A percentile compares a stretch with the other conserved stretches of the same genome.
These are phyloP conservation scores for Microglena sp. DNA, from an alignment of 139 green algal genomes.

Conservation along the genomic window DNA sequence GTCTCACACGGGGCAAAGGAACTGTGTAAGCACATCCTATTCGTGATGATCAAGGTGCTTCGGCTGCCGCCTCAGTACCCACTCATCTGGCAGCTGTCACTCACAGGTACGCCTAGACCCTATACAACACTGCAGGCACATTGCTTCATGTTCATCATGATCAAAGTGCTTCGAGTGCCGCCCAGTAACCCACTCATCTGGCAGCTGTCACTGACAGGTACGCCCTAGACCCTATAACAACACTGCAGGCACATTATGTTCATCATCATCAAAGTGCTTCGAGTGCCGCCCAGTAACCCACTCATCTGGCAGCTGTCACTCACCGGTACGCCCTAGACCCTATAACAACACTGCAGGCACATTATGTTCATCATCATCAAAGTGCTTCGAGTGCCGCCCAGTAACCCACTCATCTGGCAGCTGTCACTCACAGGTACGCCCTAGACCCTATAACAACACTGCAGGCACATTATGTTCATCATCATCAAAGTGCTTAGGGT, in stretches of 20 bases:
- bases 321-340: conserved; percentile 13
- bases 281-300: conserved; percentile 40
- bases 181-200: conserved; percentile 48
- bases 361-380: too few species aligned
- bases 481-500: too few species aligned
- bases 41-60: conserved; percentile 55
- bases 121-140: too few species aligned
- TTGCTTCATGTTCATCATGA: conserved; percentile 56
- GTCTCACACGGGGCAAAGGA: too few species aligned
- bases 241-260: too few species aligned
- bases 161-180: conserved; percentile 51
- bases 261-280: conserved; percentile 47
- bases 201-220: conserved; percentile 51
- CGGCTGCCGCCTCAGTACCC: conserved; percentile 39
- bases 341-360: too few species aligned
- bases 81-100: conserved; percentile 49
- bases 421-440: conserved; percentile 36
- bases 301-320: conserved; percentile 54
- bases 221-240: background rate
- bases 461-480: too few species aligned
- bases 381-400: conserved; percentile 39
- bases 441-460: too few species aligned
- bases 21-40: conserved; percentile 46
- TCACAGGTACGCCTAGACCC: conserved; percentile 21
- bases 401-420: conserved; percentile 54